Evolutionary conservation across 139 green algal genomes (phyloP).

Genomic region (Chlamydomonas schloesseri): DNA sequence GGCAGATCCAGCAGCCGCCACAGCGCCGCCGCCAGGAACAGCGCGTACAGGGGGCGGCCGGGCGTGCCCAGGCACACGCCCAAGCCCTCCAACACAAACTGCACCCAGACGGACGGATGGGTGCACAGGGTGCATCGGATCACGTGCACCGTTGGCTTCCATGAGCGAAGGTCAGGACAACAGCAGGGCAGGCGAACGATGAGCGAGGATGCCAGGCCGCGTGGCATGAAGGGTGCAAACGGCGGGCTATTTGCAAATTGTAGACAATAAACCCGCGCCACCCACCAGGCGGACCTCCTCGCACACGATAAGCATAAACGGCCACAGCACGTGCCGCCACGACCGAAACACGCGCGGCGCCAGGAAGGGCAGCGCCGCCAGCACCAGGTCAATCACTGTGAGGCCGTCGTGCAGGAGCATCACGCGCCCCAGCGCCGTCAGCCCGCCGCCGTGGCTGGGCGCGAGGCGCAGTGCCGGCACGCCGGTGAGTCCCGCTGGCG

Average conservation of each 20-base stretch:
- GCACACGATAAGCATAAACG: not conserved
- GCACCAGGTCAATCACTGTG: not conserved
- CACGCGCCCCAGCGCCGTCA: not conserved
- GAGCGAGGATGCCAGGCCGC: no score
- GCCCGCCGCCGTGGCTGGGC: not conserved
- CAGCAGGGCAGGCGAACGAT: no score
- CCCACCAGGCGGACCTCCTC: conserved; percentile 38
- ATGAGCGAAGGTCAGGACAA: no score
- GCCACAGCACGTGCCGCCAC: conserved; percentile 17
- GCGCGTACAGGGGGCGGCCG: conserved; percentile 9
- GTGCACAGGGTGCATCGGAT: no score
- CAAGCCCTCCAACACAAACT: conserved; percentile 34
- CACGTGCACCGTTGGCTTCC: no score
- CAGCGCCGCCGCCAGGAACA: conserved; percentile 29
- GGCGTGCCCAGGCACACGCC: conserved; percentile 32
- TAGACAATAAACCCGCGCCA: no score
- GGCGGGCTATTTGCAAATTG: no score
- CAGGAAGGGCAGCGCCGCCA: not conserved
- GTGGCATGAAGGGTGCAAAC: no score
- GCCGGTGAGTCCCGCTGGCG: not conserved
- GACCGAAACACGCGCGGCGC: not conserved
- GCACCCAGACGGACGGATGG: no score
- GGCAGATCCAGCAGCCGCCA: conserved; percentile 42
- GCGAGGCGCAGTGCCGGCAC: not conserved
- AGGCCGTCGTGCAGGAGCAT: conserved; percentile 4